Evolutionary conservation across 1,139 yeast species (phyloP), one percentile per base, ranked within the genome.

Genomic region (Geotrichum cucujoidarum): DNA sequence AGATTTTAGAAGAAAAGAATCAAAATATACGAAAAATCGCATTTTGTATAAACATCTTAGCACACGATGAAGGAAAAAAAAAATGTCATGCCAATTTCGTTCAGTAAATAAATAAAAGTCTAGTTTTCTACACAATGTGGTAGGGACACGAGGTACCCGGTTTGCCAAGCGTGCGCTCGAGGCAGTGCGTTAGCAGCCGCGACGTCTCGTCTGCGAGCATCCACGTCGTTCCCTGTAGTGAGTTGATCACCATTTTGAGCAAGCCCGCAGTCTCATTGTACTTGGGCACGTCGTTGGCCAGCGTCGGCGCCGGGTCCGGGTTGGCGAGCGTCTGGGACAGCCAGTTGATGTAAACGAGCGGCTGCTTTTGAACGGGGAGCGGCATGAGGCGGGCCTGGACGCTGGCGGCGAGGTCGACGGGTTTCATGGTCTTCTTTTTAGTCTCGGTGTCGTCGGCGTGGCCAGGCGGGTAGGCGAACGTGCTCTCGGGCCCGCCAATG

Each of bases 171-270:
- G 67, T 57, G 32, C 66, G 57, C 45, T 63, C 61, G 27, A 65
- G 55, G 39, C 66, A 62, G 44, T 60, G 63, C 27, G 52, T 55
- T 21, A 65, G 45, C 40, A 64, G 55, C 18, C 62, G 54, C 18
- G 66, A 53, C 30, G 60, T 59, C 48, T 65, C 69, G n/a, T 54
- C 58, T 20, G 62, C 59, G 8, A 65, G 49, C 50, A 60, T 66
- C 61, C 67, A 63, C 34, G 55, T 54, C 36, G 55, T 55, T 42
- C 53, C 53, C 37, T 53, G 54, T 32, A 65, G 51, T 13, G 65
- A 55, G 16, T 52, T 54, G 24, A 53, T 53, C 13, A 63, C 64
- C 46, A 65, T 49, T 33, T 66, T 55, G 36, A 65, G 49, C 44
- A 65, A 49, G 8, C 69, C 70, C 3, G 63, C 66, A 2, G 62